A percentile compares a stretch with the other conserved stretches of the same genome.
Conservation (phyloP, 106 monocot genomes). For the Alisma plantagoaquatica region DNA sequence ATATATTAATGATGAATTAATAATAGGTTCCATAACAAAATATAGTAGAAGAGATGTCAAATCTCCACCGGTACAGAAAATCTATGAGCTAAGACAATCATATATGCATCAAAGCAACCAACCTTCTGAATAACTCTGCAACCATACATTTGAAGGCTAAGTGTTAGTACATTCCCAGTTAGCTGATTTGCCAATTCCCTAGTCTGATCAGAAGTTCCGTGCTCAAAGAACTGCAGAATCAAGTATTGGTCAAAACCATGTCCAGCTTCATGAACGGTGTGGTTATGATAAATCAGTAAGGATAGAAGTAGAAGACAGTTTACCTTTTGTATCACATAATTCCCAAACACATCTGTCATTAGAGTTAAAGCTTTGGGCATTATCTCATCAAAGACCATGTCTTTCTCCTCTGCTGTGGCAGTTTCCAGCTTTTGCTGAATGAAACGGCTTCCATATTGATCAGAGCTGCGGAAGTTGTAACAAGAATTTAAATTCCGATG, state of each 20-base stretch:
- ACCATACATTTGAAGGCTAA: slow-evolving; percentile 85
- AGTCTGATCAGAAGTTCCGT: slow-evolving; percentile 49
- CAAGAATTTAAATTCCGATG: slow-evolving; percentile 13
- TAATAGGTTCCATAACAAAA: too few relatives aligned
- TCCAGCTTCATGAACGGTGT: background rate
- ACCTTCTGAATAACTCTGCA: slow-evolving; percentile 85
- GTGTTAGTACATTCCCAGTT: slow-evolving; percentile 50
- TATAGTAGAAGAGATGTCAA: too few relatives aligned
- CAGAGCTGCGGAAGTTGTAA: slow-evolving; percentile 41
- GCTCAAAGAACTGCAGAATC: slow-evolving; percentile 58
- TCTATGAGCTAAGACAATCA: slow-evolving; percentile 1
- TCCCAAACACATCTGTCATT: slow-evolving; percentile 94
- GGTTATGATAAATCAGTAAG: background rate
- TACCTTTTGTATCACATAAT: slow-evolving; percentile 92
- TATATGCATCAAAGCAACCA: too few relatives aligned
- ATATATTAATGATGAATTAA: too few relatives aligned
- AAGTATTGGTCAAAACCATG: background rate
- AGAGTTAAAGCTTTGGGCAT: slow-evolving; percentile 66
- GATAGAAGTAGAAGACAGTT: background rate
- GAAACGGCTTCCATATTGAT: slow-evolving; percentile 81
- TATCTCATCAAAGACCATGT: slow-evolving; percentile 73
- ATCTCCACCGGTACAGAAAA: too few relatives aligned
- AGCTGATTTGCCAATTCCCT: slow-evolving; percentile 60
- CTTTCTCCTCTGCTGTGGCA: slow-evolving; percentile 57
- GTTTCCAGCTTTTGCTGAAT: slow-evolving; percentile 90